A percentile compares a stretch with the other conserved stretches of the same genome.
These are phyloP conservation scores for Cicer chorassanicum DNA, from an alignment of 306 rosid genomes.

Conservation along the genomic window DNA sequence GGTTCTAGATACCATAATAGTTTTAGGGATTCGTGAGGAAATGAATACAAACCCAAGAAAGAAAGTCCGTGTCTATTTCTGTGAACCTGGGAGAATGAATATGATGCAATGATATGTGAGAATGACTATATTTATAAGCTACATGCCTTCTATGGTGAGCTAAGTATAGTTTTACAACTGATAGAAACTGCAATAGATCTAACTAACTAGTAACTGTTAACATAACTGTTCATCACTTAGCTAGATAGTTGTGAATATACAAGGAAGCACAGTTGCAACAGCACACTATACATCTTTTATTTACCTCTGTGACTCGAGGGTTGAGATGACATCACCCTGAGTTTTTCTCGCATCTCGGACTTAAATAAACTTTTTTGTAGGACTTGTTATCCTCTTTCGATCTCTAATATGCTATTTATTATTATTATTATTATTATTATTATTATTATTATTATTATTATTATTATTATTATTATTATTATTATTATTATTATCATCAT, in stretches of 20 bases:
- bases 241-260: background rate
- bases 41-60: background rate
- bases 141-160: slow-evolving; percentile 1
- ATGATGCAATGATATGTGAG: background rate
- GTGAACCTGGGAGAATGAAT: slow-evolving; percentile 1
- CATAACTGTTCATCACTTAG: slow-evolving; percentile 2
- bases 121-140: background rate
- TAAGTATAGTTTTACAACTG: background rate
- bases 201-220: background rate
- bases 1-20: background rate
- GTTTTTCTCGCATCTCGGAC: slow-evolving; percentile 11
- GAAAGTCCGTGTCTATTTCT: background rate
- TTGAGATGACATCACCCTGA: slow-evolving; percentile 18
- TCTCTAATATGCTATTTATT: background rate
- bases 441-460: background rate
- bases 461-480: too few species aligned
- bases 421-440: background rate
- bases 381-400: slow-evolving; percentile 9
- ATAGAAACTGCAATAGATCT: background rate
- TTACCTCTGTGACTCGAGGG: background rate
- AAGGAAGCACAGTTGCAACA: background rate
- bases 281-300: slow-evolving; percentile 10
- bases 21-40: background rate
- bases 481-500: background rate
- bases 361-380: background rate